Percentiles rank a stretch among this genome's conserved stretches.
Conservation (phyloP, 495 filamentous ascomycete genomes). For the Arthonia radiata region DNA sequence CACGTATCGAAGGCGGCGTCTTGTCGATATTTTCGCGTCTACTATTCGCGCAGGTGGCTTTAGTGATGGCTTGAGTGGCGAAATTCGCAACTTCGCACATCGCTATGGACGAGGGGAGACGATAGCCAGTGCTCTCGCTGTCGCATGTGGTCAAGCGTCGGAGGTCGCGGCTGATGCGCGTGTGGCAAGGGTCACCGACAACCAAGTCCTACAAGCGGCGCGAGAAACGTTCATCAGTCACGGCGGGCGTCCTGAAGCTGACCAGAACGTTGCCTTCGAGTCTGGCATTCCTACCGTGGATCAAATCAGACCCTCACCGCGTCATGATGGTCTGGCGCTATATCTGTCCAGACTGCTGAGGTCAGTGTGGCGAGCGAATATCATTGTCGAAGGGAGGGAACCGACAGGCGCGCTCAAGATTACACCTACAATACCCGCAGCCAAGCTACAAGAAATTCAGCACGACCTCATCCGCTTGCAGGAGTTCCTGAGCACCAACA, state of each 20-base stretch:
- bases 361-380: conserved; percentile 55
- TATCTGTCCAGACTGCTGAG: conserved; percentile 71
- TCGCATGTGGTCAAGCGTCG: conserved; percentile 79
- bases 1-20: conserved; percentile 50
- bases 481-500: conserved; percentile 63
- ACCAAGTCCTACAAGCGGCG: conserved; percentile 56
- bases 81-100: conserved; percentile 56
- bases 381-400: conserved; percentile 28
- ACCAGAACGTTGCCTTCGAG: conserved; percentile 46
- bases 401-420: conserved; percentile 29
- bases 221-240: conserved; percentile 70
- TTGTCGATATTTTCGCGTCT: conserved; percentile 82
- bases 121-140: conserved; percentile 72
- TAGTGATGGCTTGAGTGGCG: conserved; percentile 55
- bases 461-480: conserved; percentile 52
- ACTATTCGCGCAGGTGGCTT: conserved; percentile 38
- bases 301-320: conserved; percentile 59
- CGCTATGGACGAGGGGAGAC: conserved; percentile 70
- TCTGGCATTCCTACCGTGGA: conserved; percentile 37
- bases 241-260: conserved; percentile 57
- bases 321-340: conserved; percentile 64
- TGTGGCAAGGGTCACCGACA: conserved; percentile 47
- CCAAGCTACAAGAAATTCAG: conserved; percentile 52
- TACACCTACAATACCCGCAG: conserved; percentile 23
- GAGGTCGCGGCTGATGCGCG: conserved; percentile 49